Conservation (phyloP, 2,329 filamentous ascomycete genomes). For the Hymenoscyphus linearis region DNA sequence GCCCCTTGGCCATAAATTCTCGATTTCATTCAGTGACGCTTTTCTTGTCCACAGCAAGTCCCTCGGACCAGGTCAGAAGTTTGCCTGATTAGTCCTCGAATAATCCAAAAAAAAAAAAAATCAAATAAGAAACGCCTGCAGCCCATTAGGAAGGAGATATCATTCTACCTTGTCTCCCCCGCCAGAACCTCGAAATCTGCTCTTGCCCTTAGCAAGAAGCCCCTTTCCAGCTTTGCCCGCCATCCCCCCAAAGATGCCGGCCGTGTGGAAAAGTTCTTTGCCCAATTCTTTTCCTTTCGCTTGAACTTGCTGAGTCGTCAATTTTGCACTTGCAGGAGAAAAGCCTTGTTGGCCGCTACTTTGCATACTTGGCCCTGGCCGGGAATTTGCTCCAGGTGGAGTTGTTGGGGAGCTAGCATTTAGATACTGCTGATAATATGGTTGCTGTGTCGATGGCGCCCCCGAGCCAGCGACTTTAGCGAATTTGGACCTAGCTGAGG, state of each 20-base stretch:
- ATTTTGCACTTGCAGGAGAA: slow-evolving; percentile 21
- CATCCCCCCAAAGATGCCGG: slow-evolving; percentile 64
- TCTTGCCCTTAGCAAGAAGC: slow-evolving; percentile 84
- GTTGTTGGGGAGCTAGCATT: slow-evolving; percentile 40
- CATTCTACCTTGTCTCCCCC: slow-evolving; percentile 82
- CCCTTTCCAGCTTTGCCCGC: slow-evolving; percentile 82
- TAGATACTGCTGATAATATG: slow-evolving; percentile 53
- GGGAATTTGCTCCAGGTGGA: slow-evolving; percentile 15
- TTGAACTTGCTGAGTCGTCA: slow-evolving; percentile 35
- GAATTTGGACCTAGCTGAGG: slow-evolving; percentile 22
- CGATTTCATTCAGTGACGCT: not conserved
- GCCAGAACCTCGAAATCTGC: slow-evolving; percentile 59
- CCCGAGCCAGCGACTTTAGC: slow-evolving; percentile 15
- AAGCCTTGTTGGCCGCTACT: slow-evolving; percentile 25
- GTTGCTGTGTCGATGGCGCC: slow-evolving; percentile 35
- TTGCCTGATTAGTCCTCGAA: not conserved
- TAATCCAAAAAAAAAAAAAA: slow-evolving; percentile 21
- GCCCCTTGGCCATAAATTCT: not conserved
- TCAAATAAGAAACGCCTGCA: slow-evolving; percentile 25
- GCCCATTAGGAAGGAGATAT: slow-evolving; percentile 40
- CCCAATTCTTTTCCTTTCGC: slow-evolving; percentile 86
- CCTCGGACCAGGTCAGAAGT: not conserved
- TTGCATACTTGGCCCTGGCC: slow-evolving; percentile 17
- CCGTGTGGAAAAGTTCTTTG: slow-evolving; percentile 82
- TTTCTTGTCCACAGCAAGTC: slow-evolving; percentile 1